Conservation (phyloP, 768 basidiomycete genomes). For the Zangia roseola region DNA sequence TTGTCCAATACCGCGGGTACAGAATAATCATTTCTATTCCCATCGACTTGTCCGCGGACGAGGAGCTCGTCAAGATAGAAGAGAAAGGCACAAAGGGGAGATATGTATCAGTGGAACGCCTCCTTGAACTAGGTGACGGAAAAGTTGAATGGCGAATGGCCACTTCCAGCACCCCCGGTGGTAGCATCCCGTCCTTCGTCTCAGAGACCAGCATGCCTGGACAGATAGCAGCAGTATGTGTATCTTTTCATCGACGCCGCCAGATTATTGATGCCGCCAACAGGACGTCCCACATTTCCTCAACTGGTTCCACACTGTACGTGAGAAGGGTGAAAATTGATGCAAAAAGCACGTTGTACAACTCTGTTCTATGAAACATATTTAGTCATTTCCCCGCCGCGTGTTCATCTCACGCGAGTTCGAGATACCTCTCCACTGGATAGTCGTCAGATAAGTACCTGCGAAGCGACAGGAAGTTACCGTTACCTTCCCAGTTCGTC, state of each 20-base stretch:
- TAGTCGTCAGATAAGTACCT: constrained; percentile 7
- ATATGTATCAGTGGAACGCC: constrained; percentile 68
- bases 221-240: constrained; percentile 56
- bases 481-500: constrained; percentile 90
- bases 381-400: neutral
- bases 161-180: constrained; percentile 69
- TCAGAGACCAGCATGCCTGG: constrained; percentile 59
- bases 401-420: constrained; percentile 55
- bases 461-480: neutral
- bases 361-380: neutral
- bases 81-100: constrained; percentile 63
- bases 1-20: neutral
- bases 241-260: neutral
- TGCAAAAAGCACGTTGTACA: neutral
- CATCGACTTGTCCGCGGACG: constrained; percentile 58
- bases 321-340: constrained; percentile 13
- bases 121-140: constrained; percentile 61
- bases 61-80: constrained; percentile 59
- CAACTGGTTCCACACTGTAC: constrained; percentile 53
- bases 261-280: constrained; percentile 3
- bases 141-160: constrained; percentile 80
- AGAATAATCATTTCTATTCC: constrained; percentile 59
- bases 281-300: constrained; percentile 77
- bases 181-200: constrained; percentile 63
- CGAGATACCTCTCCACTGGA: constrained; percentile 82